Percentiles rank a stretch among this genome's conserved stretches.
Evolutionary conservation across 139 green algal species (phyloP).

Genomic region (Closterium sp.): DNA sequence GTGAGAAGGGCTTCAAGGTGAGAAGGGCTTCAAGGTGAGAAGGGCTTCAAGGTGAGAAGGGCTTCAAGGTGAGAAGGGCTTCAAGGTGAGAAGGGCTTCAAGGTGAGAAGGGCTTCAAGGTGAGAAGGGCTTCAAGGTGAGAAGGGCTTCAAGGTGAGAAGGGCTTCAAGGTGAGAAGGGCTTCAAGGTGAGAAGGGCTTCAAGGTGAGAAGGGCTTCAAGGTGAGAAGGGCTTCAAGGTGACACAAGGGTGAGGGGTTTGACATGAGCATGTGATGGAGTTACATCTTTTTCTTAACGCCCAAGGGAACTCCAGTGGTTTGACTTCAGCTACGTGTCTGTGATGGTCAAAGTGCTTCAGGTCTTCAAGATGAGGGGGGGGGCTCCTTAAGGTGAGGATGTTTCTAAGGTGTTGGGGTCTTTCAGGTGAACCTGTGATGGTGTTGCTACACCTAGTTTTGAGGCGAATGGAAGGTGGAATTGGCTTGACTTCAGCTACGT

Average conservation of each 20-base stretch:
- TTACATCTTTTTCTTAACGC: neutral
- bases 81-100: neutral
- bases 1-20: too few species aligned
- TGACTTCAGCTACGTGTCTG: neutral
- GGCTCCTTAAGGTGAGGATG: too few species aligned
- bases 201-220: neutral
- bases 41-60: neutral
- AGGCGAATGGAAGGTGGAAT: too few species aligned
- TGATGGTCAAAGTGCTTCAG: neutral
- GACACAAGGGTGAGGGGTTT: too few species aligned
- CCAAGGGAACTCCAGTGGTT: neutral
- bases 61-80: too few species aligned
- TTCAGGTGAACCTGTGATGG: too few species aligned
- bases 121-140: too few species aligned
- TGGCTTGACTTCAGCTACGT: neutral
- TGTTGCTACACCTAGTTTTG: too few species aligned
- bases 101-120: neutral
- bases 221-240: too few species aligned
- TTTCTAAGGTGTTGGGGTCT: too few species aligned
- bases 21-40: neutral
- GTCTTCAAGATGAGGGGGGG: neutral
- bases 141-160: neutral
- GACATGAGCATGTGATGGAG: neutral
- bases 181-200: too few species aligned
- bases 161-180: neutral